phyloP scores from a whole-genome alignment of 805 yeast genomes.

The Cyberlindnera meyerae region DNA sequence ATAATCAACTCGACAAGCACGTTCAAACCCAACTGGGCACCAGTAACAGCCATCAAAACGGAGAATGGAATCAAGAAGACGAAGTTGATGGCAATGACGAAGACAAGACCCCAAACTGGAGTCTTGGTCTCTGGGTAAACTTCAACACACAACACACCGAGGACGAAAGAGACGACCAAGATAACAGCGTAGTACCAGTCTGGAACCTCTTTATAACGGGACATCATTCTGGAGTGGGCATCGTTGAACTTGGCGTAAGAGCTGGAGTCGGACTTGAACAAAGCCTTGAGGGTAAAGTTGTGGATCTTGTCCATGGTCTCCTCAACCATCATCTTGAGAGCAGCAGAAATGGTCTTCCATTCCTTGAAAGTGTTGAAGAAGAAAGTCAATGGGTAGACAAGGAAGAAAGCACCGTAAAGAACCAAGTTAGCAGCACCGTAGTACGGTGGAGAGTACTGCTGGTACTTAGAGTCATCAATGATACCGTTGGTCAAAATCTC shows the following conservation, averaged over 20 bases:
- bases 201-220: constrained; percentile 56
- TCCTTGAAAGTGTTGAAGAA: constrained; percentile 42
- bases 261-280: background rate
- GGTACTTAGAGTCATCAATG: constrained; percentile 44
- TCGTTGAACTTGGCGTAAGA: constrained; percentile 10
- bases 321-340: constrained; percentile 7
- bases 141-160: constrained; percentile 41
- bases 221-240: constrained; percentile 44
- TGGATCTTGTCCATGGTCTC: constrained; percentile 4
- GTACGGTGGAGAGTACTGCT: constrained; percentile 59
- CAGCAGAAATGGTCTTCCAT: constrained; percentile 30
- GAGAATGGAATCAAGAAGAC: constrained; percentile 49
- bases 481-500: constrained; percentile 40
- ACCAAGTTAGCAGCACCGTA: constrained; percentile 59
- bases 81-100: constrained; percentile 45
- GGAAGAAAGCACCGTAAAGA: constrained; percentile 47
- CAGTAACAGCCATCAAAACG: constrained; percentile 45
- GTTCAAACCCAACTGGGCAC: constrained; percentile 43
- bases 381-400: constrained; percentile 45
- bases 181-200: constrained; percentile 40
- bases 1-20: constrained; percentile 52
- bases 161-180: constrained; percentile 37
- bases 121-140: constrained; percentile 43
- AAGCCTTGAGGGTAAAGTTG: constrained; percentile 5
- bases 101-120: constrained; percentile 59